A percentile compares a stretch with the other conserved stretches of the same genome.
Evolutionary conservation across 495 filamentous ascomycete genomes (phyloP).

Genomic region (Terfezia claveryi): DNA sequence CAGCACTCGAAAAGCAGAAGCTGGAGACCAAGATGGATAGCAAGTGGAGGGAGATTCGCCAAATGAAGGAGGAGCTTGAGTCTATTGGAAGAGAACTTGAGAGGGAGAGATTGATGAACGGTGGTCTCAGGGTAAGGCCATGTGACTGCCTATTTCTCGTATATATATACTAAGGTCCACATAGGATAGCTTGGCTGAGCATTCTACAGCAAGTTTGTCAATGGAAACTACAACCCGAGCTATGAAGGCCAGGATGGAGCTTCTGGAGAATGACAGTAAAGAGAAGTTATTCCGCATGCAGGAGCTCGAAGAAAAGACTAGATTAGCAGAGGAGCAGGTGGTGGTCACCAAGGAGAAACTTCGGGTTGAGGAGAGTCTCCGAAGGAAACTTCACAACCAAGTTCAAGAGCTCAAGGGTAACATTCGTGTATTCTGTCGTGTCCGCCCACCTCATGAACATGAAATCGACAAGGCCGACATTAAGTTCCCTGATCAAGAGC

Average conservation of each 20-base stretch:
- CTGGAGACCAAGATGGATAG: constrained; percentile 37
- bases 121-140: constrained; percentile 24
- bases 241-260: constrained; percentile 57
- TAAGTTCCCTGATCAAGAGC: constrained; percentile 49
- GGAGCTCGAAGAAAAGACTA: constrained; percentile 50
- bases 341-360: constrained; percentile 58
- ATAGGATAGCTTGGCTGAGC: constrained; percentile 36
- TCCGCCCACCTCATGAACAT: constrained; percentile 49
- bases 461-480: constrained; percentile 39
- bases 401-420: constrained; percentile 98
- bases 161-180: neutral
- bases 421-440: constrained; percentile 92
- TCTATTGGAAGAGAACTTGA: constrained; percentile 36
- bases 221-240: constrained; percentile 54
- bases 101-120: constrained; percentile 34
- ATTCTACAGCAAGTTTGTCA: constrained; percentile 36
- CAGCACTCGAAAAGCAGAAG: constrained; percentile 40
- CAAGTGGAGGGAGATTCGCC: constrained; percentile 37
- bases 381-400: constrained; percentile 87
- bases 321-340: constrained; percentile 48
- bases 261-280: constrained; percentile 70
- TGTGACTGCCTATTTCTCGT: neutral
- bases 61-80: constrained; percentile 31
- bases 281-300: constrained; percentile 63
- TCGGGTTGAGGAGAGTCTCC: constrained; percentile 71